Conservation (phyloP, 495 filamentous ascomycete species). For the Delitschia confertaspora region DNA sequence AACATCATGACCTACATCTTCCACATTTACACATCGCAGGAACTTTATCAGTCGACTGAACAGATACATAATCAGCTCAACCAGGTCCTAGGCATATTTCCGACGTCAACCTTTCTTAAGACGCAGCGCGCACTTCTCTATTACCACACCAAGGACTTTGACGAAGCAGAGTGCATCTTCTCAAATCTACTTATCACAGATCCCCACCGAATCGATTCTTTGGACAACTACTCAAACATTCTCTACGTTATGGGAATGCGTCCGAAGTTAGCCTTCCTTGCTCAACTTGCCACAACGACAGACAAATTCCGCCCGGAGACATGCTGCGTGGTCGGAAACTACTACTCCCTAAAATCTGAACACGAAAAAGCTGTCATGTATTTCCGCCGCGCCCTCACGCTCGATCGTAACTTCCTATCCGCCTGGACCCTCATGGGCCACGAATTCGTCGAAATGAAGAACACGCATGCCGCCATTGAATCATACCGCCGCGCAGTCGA, state of each 20-base stretch:
- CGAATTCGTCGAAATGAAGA: conserved; percentile 98
- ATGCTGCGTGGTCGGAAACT: conserved; percentile 94
- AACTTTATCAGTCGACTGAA: conserved; percentile 77
- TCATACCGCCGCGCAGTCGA: conserved; percentile 94
- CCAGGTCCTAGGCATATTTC: conserved; percentile 74
- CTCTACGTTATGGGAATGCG: conserved; percentile 83
- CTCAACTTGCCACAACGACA: conserved; percentile 76
- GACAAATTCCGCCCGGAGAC: conserved; percentile 97
- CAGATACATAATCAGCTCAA: conserved; percentile 61
- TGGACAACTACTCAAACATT: conserved; percentile 95
- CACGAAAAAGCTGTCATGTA: conserved; percentile 98
- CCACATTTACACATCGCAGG: conserved; percentile 78
- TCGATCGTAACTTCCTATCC: conserved; percentile 83
- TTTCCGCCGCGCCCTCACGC: conserved; percentile 89
- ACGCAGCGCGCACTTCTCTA: conserved; percentile 79
- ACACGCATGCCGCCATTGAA: conserved; percentile 97
- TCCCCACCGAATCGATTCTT: conserved; percentile 78
- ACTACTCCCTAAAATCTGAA: conserved; percentile 84
- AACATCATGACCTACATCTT: conserved; percentile 93
- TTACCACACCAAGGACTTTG: conserved; percentile 91
- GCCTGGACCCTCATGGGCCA: conserved; percentile 99
- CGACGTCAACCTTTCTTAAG: conserved; percentile 74
- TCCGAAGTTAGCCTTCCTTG: conserved; percentile 84
- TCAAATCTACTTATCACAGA: conserved; percentile 66
- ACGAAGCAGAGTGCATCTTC: conserved; percentile 78